Evolutionary conservation across 78 protist genomes (phyloP).

Genomic region (Dictyostelium discoideum): DNA sequence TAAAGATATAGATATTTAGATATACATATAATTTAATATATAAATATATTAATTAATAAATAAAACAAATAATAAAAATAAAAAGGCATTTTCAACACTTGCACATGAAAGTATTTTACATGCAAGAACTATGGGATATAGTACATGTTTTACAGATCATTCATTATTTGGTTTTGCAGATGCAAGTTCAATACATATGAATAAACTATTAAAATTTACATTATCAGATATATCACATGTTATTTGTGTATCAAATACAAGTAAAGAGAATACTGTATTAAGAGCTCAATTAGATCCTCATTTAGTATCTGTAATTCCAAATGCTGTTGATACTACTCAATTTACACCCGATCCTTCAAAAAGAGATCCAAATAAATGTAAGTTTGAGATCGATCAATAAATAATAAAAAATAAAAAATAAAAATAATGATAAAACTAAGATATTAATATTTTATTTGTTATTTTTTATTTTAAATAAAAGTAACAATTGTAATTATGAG

Average conservation of each 20-base stretch:
- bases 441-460: too few relatives aligned
- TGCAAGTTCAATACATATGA: conserved; percentile 86
- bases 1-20: background rate
- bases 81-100: conserved; percentile 92
- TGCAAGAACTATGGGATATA: conserved; percentile 92
- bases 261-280: conserved; percentile 96
- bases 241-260: conserved; percentile 97
- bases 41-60: background rate
- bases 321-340: conserved; percentile 93
- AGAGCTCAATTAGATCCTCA: conserved; percentile 92
- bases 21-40: background rate
- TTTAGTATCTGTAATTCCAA: conserved; percentile 96
- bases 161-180: conserved; percentile 98
- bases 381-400: background rate
- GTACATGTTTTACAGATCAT: conserved; percentile 96
- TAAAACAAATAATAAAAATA: background rate
- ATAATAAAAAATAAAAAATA: background rate
- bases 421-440: background rate
- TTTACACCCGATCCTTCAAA: conserved; percentile 91
- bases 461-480: background rate
- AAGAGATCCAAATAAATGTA: conserved; percentile 78
- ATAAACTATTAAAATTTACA: conserved; percentile 91
- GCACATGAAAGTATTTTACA: conserved; percentile 94
- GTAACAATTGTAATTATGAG: conserved; percentile 93
- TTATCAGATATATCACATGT: conserved; percentile 90